Conservation (phyloP, 2,329 filamentous ascomycete genomes). For the Periconia sp. region DNA sequence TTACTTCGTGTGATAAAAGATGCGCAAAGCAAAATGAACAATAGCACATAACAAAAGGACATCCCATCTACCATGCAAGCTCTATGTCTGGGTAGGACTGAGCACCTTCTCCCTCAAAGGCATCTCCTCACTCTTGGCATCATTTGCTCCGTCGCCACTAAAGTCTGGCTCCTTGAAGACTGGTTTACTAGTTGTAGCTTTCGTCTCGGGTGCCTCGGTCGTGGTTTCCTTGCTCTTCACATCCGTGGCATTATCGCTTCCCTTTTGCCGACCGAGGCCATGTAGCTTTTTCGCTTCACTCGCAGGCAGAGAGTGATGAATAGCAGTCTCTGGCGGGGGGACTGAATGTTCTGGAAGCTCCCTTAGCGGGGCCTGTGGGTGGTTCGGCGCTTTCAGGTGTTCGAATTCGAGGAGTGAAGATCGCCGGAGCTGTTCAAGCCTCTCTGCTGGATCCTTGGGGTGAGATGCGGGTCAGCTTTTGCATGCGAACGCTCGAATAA, state of each 20-base stretch:
- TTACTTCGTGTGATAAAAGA: too few species aligned
- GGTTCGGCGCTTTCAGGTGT: conserved; percentile 42
- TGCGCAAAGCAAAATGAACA: too few species aligned
- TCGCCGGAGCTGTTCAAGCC: conserved; percentile 55
- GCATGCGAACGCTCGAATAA: conserved; percentile 10
- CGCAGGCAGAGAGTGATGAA: conserved; percentile 1
- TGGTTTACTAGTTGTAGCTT: conserved; percentile 14
- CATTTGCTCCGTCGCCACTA: conserved; percentile 15
- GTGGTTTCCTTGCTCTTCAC: conserved; percentile 5
- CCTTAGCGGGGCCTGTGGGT: conserved; percentile 38
- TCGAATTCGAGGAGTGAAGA: conserved; percentile 52
- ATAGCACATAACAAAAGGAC: too few species aligned
- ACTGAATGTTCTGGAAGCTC: conserved; percentile 46
- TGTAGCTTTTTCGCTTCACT: too few species aligned
- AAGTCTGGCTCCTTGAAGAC: conserved; percentile 33
- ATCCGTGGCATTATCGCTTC: background rate
- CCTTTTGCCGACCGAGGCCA: background rate
- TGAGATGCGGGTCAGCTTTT: conserved; percentile 35
- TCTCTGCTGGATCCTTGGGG: conserved; percentile 52
- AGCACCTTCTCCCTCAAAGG: conserved; percentile 17
- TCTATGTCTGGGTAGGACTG: conserved; percentile 20
- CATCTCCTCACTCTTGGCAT: conserved; percentile 7
- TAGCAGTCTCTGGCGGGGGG: conserved; percentile 13
- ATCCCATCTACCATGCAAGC: background rate
- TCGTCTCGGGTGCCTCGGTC: background rate